These are phyloP conservation scores for Pseudozyma hubeiensis DNA, from an alignment of 1,284 basidiomycete species.

Conservation along the genomic window DNA sequence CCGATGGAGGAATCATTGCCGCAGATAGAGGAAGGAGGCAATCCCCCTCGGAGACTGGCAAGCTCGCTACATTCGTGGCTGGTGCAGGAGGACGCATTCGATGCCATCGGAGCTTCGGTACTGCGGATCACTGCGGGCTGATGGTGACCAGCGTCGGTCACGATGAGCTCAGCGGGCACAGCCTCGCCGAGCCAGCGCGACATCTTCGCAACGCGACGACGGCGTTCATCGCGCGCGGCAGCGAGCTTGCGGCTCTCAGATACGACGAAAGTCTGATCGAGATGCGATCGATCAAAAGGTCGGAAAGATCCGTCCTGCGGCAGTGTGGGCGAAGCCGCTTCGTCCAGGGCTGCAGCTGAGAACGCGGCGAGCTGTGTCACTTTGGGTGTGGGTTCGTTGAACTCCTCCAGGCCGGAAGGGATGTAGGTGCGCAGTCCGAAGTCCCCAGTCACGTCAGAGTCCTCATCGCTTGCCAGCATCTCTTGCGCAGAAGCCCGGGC, in stretches of 20 bases:
- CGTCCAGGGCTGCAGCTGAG: slow-evolving; percentile 35
- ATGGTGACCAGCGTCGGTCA: slow-evolving; percentile 4
- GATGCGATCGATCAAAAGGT: slow-evolving; percentile 16
- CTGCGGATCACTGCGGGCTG: slow-evolving; percentile 26
- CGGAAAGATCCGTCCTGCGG: slow-evolving; percentile 35
- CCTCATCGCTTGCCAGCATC: slow-evolving; percentile 17
- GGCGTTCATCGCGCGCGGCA: slow-evolving; percentile 46
- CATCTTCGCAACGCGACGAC: slow-evolving; percentile 55
- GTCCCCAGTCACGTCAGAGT: slow-evolving; percentile 5
- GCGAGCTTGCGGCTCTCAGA: slow-evolving; percentile 35
- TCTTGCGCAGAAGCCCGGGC: slow-evolving; percentile 10
- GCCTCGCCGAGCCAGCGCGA: slow-evolving; percentile 59
- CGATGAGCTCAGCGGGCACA: slow-evolving; percentile 46
- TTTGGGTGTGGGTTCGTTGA: slow-evolving; percentile 37
- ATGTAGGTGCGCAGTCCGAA: slow-evolving; percentile 11
- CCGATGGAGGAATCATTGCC: slow-evolving; percentile 3
- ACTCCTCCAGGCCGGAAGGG: slow-evolving; percentile 27
- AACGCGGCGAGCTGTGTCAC: slow-evolving; percentile 36
- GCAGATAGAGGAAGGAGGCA: slow-evolving; percentile 4
- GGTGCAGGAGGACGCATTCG: slow-evolving; percentile 3
- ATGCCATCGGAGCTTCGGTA: slow-evolving; percentile 2
- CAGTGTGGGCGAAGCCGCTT: slow-evolving; percentile 38
- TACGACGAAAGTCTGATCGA: slow-evolving; percentile 25
- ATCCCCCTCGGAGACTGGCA: neutral
- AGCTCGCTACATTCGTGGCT: slow-evolving; percentile 20